Evolutionary conservation across 2,329 filamentous ascomycete genomes (phyloP), one percentile per base, ranked within the genome.

Genomic region (Colletotrichum tropicicola): DNA sequence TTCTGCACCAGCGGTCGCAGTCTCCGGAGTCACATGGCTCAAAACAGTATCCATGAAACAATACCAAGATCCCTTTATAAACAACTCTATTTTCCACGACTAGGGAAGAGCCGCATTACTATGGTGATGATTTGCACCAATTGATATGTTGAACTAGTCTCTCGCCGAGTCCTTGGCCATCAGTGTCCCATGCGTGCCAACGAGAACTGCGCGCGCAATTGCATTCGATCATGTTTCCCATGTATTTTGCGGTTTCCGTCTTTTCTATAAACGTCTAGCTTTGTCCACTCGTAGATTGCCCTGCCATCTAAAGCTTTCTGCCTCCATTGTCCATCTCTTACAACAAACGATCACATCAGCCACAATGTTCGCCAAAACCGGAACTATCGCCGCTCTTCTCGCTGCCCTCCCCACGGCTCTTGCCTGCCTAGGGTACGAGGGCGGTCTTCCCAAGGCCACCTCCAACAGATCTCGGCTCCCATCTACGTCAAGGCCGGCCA

Each of bases 391-490:
- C 28, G 43, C 61, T 19, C 41, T 21, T 12, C 35, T 59, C 25
- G 48, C 27, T 13, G 55, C 41, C 1, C 41, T 52, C 0, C 61
- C 61, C 32, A 35, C 61, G 13, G 49, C 61, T 58, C 53, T 74
- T 9, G 73, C 71, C 5, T 74, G 73, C 41, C 55, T 71, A 15
- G 73, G 73, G 3, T 73, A 71, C 37, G 71, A 68, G 0, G 74
- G 72, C 6, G 75, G 75, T 5, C 56, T 77, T 4, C 75, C 75
- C 15, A 73, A 69, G 43, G 53, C 70, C 5, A 77, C 75, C 1
- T 70, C 67, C 8, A 68, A 56, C 13, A 70, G 27, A 72, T 73
- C 13, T 71, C 64, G 23, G 61, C 68, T 0, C 76, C 78, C 10
- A 75, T 73, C 17, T 72, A 74, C 55, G 69, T 77, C 39, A 63